Base-by-base conservation (phyloP, 495 filamentous ascomycete genomes). In the Hypoxylon intermedium region DNA sequence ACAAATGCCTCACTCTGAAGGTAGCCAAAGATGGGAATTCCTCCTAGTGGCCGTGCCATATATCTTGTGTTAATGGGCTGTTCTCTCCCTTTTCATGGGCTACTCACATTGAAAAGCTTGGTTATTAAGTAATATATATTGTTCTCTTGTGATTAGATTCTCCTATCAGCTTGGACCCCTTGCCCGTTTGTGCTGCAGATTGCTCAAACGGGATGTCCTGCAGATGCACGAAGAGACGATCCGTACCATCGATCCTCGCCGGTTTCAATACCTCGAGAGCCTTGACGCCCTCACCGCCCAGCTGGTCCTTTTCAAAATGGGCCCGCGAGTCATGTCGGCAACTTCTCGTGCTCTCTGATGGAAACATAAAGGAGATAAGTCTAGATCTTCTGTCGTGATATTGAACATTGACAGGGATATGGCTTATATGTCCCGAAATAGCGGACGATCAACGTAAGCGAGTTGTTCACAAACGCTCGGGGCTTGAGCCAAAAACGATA, bases 1-100 rank as follows among this genome's bases (percentile, higher is more conserved):
- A 54, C 44, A 65, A 60, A 65, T 65, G 47, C 44, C 61, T 59
- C 61, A 65, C 24, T 33, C n/a, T n/a, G n/a, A n/a, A 23, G 9
- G 18, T 20, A 15, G 20, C 26, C 1, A 15, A 37, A 36, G 9
- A 38, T 48, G 48, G 30, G 45, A 37, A 43, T 30, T 13, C 6
- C 19, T 55, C 19, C 16, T 31, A 44, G 44, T 37, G 51, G 40
- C 15, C 34, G 44, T 49, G 24, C 24, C 24, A 26, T 2, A 54
- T 18, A 20, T 30, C 20, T 13, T 37, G 41, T 31, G 24, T 38
- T 34, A 37, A 50, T 45, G 43, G n/a, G n/a, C n/a, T n/a, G n/a
- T n/a, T n/a, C 23, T 12, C 36, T 20, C 23, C 15, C 23, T 54
- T 51, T 37, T 26, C 16, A 40, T n/a, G n/a, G n/a, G n/a, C n/a